A percentile compares a stretch with the other conserved stretches of the same genome.
Evolutionary conservation across 1,139 yeast species (phyloP).

Genomic region (Schwanniomyces etchellsii): DNA sequence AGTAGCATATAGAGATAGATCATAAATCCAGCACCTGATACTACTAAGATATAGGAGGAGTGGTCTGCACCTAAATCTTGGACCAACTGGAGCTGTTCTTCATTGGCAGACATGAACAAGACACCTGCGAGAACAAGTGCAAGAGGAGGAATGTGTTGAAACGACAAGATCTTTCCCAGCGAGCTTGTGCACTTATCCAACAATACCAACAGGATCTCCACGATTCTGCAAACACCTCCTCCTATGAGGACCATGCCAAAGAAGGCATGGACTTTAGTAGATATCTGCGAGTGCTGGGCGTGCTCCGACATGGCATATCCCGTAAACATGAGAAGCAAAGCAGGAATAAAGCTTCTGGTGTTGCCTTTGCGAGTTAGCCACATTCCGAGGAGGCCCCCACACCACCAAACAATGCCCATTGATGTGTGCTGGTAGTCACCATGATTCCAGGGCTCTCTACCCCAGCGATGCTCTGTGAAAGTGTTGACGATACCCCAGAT

Average conservation of each 20-base stretch:
- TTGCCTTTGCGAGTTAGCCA: slow-evolving; percentile 55
- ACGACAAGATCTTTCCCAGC: slow-evolving; percentile 50
- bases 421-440: slow-evolving; percentile 92
- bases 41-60: slow-evolving; percentile 72
- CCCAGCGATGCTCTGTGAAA: slow-evolving; percentile 96
- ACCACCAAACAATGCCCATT: slow-evolving; percentile 97
- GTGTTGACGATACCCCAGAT: slow-evolving; percentile 91
- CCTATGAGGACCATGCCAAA: slow-evolving; percentile 77
- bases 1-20: slow-evolving; percentile 61
- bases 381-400: slow-evolving; percentile 83
- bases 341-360: slow-evolving; percentile 71
- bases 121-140: slow-evolving; percentile 74
- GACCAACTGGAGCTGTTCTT: slow-evolving; percentile 74
- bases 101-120: slow-evolving; percentile 86
- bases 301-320: slow-evolving; percentile 96
- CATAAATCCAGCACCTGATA: slow-evolving; percentile 69
- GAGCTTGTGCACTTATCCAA: slow-evolving; percentile 45
- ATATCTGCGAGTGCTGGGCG: slow-evolving; percentile 63
- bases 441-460: slow-evolving; percentile 77
- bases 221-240: slow-evolving; percentile 69
- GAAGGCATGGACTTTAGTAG: slow-evolving; percentile 81
- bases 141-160: slow-evolving; percentile 83
- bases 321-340: slow-evolving; percentile 73
- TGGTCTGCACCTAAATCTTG: slow-evolving; percentile 76
- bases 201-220: slow-evolving; percentile 72